Base-by-base conservation (phyloP, 2,329 filamentous ascomycete genomes). In the Apiospora arundinis region DNA sequence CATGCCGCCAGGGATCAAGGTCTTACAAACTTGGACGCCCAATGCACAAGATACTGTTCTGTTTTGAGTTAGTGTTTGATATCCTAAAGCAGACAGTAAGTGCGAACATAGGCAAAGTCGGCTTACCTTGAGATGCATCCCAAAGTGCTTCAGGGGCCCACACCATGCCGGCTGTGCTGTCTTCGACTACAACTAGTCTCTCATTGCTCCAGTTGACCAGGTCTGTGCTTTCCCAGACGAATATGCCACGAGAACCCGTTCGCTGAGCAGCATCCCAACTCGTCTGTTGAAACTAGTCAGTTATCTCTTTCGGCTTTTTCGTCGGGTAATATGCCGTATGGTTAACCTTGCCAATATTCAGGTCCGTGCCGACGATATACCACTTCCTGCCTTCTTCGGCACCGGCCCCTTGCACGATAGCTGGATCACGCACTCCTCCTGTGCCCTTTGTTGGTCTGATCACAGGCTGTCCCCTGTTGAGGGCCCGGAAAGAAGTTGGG, bases 131-230 rank as follows among this genome's bases (percentile, higher is more conserved):
- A 1, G 79, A 77, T 0, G 81, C 79, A 73, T 89, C 86, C 83
- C 84, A 89, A 69, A 89, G 84, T 0, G 87, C 87, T 68, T 86
- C 85, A 0, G 88, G 88, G 0, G 87, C 88, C 88, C 88, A 90
- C 0, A 88, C 86, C 87, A 89, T 89, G 4, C 87, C 88, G 0
- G 86, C 88, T 4, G 82, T 85, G n/a, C 78, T 77, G 71, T 87
- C 83, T 74, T 89, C 87, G 14, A 89, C 87, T 0, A 77, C 78
- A 0, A 87, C 82, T 1, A 89, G 80, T 7, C 85, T 79, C 75
- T 88, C 86, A 16, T 79, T 79, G 14, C 75, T 80, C 84, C 86
- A 89, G 72, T 83, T 86, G 8, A 87, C 76, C 4, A 89, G 77
- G 69, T 89, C 85, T 0, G 82, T 85, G 73, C 82, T 86, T 74